Conservation (phyloP, 176 grass and related monocot species). For the Lolium perenne region DNA sequence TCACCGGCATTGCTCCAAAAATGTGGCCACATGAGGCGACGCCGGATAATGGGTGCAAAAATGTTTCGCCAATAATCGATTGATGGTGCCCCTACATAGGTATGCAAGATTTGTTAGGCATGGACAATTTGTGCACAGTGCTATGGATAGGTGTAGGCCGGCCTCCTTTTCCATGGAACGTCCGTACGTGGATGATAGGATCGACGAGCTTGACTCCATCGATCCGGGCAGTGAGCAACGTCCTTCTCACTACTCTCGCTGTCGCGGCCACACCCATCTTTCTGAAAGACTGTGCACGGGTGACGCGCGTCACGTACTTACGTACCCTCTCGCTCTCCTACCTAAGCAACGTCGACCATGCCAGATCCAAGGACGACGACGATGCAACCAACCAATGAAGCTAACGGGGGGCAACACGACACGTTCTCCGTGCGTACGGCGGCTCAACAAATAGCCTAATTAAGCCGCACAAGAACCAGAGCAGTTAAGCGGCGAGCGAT, state of each 20-base stretch:
- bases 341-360: not conserved
- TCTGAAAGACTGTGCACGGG: not conserved
- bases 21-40: no score
- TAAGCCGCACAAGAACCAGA: not conserved
- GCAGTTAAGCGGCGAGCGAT: no score
- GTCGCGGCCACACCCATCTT: not conserved
- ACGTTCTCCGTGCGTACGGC: not conserved
- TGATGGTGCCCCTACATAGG: no score
- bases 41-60: no score
- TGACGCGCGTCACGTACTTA: not conserved
- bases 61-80: no score
- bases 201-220: not conserved
- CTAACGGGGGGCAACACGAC: not conserved
- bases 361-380: slow-evolving; percentile 6
- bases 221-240: not conserved
- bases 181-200: not conserved
- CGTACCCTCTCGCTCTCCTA: not conserved
- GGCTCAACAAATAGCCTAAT: not conserved
- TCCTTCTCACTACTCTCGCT: not conserved
- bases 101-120: no score
- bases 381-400: no score
- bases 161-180: not conserved
- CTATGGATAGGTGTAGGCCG: not conserved
- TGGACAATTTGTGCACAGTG: no score
- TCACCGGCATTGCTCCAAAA: no score